Conservation (phyloP, 768 basidiomycete genomes). For the Mycena sanguinolenta region DNA sequence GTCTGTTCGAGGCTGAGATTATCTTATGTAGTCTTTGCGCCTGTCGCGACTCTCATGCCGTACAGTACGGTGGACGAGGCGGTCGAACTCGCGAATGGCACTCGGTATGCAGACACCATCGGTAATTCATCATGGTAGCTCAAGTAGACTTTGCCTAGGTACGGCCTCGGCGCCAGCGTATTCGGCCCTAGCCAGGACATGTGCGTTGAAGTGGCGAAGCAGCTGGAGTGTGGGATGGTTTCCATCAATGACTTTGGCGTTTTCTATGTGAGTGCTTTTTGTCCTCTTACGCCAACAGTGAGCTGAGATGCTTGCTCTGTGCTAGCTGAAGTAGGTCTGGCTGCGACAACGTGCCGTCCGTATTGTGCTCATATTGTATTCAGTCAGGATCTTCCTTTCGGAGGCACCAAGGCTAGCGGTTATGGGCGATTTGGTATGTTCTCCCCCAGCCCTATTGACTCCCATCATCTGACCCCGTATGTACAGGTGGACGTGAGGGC, state of each 20-base stretch:
- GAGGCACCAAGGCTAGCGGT: conserved; percentile 91
- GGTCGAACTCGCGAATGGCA: neutral
- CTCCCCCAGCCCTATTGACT: neutral
- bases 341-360: neutral
- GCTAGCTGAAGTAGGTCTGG: conserved; percentile 76
- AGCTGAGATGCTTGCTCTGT: conserved; percentile 32
- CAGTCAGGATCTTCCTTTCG: conserved; percentile 94
- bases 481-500: conserved; percentile 92
- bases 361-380: conserved; percentile 32
- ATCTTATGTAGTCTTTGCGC: conserved; percentile 82
- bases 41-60: conserved; percentile 87
- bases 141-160: conserved; percentile 45
- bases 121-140: neutral
- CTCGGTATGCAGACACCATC: neutral
- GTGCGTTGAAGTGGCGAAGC: conserved; percentile 84
- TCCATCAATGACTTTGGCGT: conserved; percentile 95
- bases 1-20: neutral
- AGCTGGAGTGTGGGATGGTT: conserved; percentile 96
- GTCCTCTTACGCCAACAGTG: conserved; percentile 8
- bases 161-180: conserved; percentile 94
- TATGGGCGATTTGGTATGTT: conserved; percentile 91
- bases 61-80: conserved; percentile 90
- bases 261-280: conserved; percentile 78
- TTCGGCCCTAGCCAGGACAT: conserved; percentile 89
- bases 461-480: neutral